Evolutionary conservation across 2,329 filamentous ascomycete species (phyloP).

Genomic region (Fusarium nanum): DNA sequence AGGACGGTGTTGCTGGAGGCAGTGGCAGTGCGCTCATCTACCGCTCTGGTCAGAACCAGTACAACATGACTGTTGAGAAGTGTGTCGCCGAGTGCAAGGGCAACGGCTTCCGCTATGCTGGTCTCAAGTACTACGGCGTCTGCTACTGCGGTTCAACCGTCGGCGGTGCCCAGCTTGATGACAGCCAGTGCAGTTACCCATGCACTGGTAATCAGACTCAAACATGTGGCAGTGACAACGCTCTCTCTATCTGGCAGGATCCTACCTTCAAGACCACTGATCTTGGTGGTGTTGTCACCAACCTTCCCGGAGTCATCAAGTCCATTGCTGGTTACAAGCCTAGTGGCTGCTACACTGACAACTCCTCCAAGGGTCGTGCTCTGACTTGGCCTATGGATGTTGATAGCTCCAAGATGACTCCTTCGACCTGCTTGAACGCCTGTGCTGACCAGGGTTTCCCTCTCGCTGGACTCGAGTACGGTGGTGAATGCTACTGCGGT

Average conservation of each 20-base stretch:
- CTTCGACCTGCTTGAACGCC: slow-evolving; percentile 55
- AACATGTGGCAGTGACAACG: slow-evolving; percentile 60
- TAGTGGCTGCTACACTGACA: slow-evolving; percentile 70
- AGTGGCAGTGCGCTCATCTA: slow-evolving; percentile 56
- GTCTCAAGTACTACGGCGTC: slow-evolving; percentile 62
- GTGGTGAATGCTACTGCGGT: slow-evolving; percentile 63
- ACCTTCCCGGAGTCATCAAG: slow-evolving; percentile 51
- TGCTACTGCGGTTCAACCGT: slow-evolving; percentile 66
- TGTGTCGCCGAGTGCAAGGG: slow-evolving; percentile 64
- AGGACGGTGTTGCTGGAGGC: slow-evolving; percentile 50
- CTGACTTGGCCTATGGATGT: slow-evolving; percentile 58
- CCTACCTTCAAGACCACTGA: slow-evolving; percentile 59
- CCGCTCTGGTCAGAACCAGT: slow-evolving; percentile 53
- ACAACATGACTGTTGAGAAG: slow-evolving; percentile 60
- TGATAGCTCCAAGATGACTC: slow-evolving; percentile 54
- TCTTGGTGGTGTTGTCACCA: slow-evolving; percentile 41
- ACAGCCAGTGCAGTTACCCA: slow-evolving; percentile 67
- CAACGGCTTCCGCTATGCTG: slow-evolving; percentile 63
- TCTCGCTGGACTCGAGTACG: slow-evolving; percentile 62
- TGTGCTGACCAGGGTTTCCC: slow-evolving; percentile 60
- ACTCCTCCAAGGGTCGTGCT: slow-evolving; percentile 55
- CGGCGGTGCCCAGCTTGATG: slow-evolving; percentile 62
- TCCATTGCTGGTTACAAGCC: slow-evolving; percentile 65
- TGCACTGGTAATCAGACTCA: slow-evolving; percentile 61
- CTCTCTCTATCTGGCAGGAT: slow-evolving; percentile 62